Percentiles rank a stretch among this genome's conserved stretches.
These are phyloP conservation scores for Chaetoscypha palmicola DNA, from an alignment of 2,329 filamentous ascomycete species.

Conservation along the genomic window DNA sequence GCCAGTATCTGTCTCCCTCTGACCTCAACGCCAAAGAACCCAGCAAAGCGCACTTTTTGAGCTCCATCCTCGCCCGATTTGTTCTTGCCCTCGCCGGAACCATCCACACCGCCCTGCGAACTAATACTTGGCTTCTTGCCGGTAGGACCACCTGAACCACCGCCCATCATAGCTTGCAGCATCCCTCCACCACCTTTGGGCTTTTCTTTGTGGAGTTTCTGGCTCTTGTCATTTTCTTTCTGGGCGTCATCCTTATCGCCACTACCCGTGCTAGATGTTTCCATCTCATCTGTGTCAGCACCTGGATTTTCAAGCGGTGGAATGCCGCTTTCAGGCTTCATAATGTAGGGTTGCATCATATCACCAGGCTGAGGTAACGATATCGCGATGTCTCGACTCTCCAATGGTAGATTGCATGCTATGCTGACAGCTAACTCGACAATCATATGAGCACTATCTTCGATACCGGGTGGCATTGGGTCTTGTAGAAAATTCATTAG, in stretches of 20 bases:
- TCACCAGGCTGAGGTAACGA: constrained; percentile 77
- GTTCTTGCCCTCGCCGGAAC: constrained; percentile 17
- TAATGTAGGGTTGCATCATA: constrained; percentile 60
- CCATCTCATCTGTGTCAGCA: constrained; percentile 22
- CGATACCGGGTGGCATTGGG: constrained; percentile 72
- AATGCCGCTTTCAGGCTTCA: constrained; percentile 72
- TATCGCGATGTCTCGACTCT: constrained; percentile 84
- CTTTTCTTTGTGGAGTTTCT: constrained; percentile 28
- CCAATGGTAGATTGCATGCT: constrained; percentile 76
- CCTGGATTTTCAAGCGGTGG: constrained; percentile 48
- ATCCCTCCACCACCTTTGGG: constrained; percentile 32
- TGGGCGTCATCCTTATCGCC: constrained; percentile 29
- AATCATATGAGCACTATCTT: constrained; percentile 86
- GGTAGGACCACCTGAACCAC: constrained; percentile 5
- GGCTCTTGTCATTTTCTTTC: constrained; percentile 25
- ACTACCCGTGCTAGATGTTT: constrained; percentile 26
- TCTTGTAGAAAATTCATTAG: constrained; percentile 69
- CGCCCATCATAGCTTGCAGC: constrained; percentile 31
- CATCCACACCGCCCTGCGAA: constrained; percentile 9
- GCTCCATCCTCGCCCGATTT: constrained; percentile 25
- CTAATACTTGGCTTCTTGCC: constrained; percentile 10
- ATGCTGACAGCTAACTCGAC: constrained; percentile 85
- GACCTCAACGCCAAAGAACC: constrained; percentile 69
- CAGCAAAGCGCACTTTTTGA: constrained; percentile 63
- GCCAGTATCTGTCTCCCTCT: constrained; percentile 66